Base-by-base conservation (phyloP, 306 rosid species). In the Rosa multiflora region DNA sequence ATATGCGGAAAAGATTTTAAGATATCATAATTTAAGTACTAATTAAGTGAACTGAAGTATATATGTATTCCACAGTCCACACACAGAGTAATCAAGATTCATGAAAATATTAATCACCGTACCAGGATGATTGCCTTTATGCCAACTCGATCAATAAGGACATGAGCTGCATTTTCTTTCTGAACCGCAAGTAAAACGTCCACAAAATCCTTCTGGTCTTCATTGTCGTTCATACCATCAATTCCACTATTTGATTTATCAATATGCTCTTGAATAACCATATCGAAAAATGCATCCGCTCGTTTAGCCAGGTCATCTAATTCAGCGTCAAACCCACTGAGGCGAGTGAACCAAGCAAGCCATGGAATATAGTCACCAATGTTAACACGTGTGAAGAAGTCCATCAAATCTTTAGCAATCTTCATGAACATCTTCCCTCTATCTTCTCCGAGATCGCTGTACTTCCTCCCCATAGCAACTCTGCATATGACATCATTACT, bases 331-430 rank as follows among this genome's bases (percentile, higher is more conserved):
- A 66, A 8, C 1, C 70, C 70, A 66, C 12, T 37, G 11, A 66
- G 4, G 9, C 46, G 23, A 17, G 70, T 66, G 43, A 66, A 4
- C 70, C 46, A 66, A 37, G 46, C n/a, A 35, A 66, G 70, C 70
- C 47, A 66, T 37, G 70, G 70, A 8, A 66, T 66, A 37, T 15
- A 66, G 47, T 66, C 70, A 15, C 70, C 70, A 37, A 66, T 66
- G 20, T 66, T 66, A 1, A 66, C 47, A 1, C 23, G 46, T 17
- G 46, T 37, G 70, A 66, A 66, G 23, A 66, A 14, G 2, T 15
- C 46, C 12, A 47, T 17, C 70, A 66, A 3, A 0, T 66, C 70
- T 37, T 2, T 5, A 17, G 70, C 10, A 35, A 66, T 23, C 12
- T 66, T 11, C 46, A 17, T 15, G 70, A 66, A 66, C n/a, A 0